Evolutionary conservation across 148 eudicot genomes (phyloP).

Genomic region (Vaccinium macrocarpon): DNA sequence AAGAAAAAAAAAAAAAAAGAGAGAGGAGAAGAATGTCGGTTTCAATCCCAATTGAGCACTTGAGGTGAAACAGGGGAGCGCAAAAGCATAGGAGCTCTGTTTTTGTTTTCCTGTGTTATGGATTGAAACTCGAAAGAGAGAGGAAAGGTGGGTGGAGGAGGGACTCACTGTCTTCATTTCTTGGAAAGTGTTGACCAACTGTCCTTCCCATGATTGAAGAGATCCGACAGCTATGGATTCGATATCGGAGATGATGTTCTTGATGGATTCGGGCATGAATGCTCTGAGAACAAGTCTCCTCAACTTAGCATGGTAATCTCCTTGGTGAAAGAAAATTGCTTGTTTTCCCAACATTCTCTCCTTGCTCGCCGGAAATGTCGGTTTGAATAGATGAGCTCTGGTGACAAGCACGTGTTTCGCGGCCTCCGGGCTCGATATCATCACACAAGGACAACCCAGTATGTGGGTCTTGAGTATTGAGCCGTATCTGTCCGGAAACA

Average conservation of each 20-base stretch:
- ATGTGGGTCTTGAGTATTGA: slow-evolving; percentile 82
- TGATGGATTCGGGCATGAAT: slow-evolving; percentile 69
- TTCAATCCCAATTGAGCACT: background rate
- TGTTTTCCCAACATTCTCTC: slow-evolving; percentile 93
- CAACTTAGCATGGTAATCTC: slow-evolving; percentile 76
- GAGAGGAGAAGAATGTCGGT: background rate
- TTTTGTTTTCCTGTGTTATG: slow-evolving; percentile 24
- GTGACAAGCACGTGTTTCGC: slow-evolving; percentile 68
- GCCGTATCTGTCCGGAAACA: slow-evolving; percentile 55
- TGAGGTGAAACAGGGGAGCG: background rate
- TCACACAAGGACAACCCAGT: slow-evolving; percentile 86
- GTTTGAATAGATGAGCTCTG: slow-evolving; percentile 74
- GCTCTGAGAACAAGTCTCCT: slow-evolving; percentile 76
- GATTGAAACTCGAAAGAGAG: background rate
- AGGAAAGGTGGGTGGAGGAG: slow-evolving; percentile 4
- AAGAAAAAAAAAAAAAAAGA: no score
- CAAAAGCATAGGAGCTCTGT: slow-evolving; percentile 28
- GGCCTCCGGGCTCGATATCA: slow-evolving; percentile 90
- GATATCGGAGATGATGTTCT: slow-evolving; percentile 49
- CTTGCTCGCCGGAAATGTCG: slow-evolving; percentile 98
- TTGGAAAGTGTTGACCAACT: slow-evolving; percentile 64
- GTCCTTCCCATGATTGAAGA: slow-evolving; percentile 50
- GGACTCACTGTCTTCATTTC: slow-evolving; percentile 79
- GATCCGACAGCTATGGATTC: slow-evolving; percentile 53
- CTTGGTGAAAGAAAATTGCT: slow-evolving; percentile 90